phyloP scores from a whole-genome alignment of 768 basidiomycete genomes.

The Amanita pallidorosea region DNA sequence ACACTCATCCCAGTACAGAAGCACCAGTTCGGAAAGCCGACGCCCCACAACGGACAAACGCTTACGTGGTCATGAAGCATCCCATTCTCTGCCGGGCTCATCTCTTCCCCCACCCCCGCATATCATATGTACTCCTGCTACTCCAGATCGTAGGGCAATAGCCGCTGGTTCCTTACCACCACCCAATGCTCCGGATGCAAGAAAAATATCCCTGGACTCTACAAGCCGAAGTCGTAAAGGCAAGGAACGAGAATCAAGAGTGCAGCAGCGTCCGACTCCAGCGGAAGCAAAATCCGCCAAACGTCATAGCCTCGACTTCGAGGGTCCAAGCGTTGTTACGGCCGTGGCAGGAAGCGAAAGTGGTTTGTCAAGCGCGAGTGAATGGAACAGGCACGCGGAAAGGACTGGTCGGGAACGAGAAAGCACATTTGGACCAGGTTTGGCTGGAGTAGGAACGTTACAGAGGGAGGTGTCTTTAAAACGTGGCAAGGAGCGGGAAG shows the following conservation, averaged over 20 bases:
- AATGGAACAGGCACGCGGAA: slow-evolving; percentile 20
- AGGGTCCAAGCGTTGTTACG: slow-evolving; percentile 37
- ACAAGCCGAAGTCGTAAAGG: slow-evolving; percentile 10
- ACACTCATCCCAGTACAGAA: slow-evolving; percentile 17
- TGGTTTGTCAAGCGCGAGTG: slow-evolving; percentile 16
- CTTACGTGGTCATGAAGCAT: neutral
- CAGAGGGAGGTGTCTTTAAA: slow-evolving; percentile 30
- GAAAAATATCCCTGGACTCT: neutral
- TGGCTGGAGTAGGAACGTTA: slow-evolving; percentile 34
- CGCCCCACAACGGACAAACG: neutral
- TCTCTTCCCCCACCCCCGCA: slow-evolving; percentile 11
- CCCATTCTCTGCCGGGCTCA: neutral
- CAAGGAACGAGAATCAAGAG: slow-evolving; percentile 16
- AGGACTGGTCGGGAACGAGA: slow-evolving; percentile 19
- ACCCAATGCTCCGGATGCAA: neutral
- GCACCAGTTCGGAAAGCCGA: slow-evolving; percentile 11
- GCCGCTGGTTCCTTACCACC: slow-evolving; percentile 3
- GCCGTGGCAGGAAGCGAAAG: slow-evolving; percentile 27
- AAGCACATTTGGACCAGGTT: slow-evolving; percentile 27
- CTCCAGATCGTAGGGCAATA: slow-evolving; percentile 11
- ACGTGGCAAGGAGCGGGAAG: slow-evolving; percentile 28
- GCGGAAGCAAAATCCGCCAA: slow-evolving; percentile 30
- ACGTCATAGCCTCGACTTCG: slow-evolving; percentile 72
- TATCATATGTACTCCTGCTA: slow-evolving; percentile 23
- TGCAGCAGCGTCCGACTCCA: slow-evolving; percentile 12